Base-by-base conservation (phyloP, 257 asterid species). In the Gentiana macrophylla region DNA sequence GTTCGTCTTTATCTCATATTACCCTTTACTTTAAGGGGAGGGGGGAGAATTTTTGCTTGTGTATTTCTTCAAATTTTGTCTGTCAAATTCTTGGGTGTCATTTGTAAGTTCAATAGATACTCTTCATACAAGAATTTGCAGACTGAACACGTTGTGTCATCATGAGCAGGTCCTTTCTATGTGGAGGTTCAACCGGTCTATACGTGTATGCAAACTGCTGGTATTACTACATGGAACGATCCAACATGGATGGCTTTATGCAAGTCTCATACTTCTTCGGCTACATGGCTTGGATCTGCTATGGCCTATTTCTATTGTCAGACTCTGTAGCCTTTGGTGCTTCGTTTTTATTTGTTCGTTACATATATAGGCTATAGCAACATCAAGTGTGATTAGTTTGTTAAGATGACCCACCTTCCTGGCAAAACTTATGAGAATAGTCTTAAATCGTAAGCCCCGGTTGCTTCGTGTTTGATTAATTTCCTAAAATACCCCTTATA, bases 251-350 rank as follows among this genome's bases (percentile, higher is more conserved):
- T 50, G 70, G 67, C 5, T 50, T 72, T 37, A 50, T 67, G 70
- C 77, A 72, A 52, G 63, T 52, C 35, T 71, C 77, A 1, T 71
- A 62, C 59, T 71, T 66, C 77, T 67, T 66, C 37, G 77, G 73
- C 2, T 67, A 72, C 61, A 72, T 67, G 73, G 70, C 70, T 24
- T 72, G 59, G 57, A 8, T 72, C 43, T 67, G 73, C 59, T 72
- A 67, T 2, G 70, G 77, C 4, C 50, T 72, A 61, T 72, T 62
- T 45, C 77, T 72, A 45, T 54, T 72, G 70, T 55, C 67, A 3
- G 73, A 73, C 11, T 37, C 67, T 34, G 45, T 67, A 1, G 73
- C 73, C 32, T 72, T 72, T 32, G 37, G 44, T 6, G 63, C 73
- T 8, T 57, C 73, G 0, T 49, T 62, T 12, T 4, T 58, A 49